phyloP scores from a whole-genome alignment of 2,329 filamentous ascomycete species.

The Plenodomus tracheiphilus region DNA sequence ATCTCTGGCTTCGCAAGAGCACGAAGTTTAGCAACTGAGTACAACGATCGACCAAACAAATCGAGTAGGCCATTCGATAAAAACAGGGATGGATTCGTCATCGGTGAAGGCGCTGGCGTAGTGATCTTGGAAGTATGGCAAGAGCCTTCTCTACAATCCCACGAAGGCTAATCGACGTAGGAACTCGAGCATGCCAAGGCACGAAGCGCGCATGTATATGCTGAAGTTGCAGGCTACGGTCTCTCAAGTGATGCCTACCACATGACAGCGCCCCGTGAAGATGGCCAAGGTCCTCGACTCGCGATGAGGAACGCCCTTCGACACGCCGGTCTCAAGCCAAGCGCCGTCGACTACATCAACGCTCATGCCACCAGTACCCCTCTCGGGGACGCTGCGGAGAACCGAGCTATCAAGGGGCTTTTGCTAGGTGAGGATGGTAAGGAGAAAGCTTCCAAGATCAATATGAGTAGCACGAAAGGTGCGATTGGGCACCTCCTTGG shows the following conservation, averaged over 20 bases:
- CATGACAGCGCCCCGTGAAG: slow-evolving; percentile 84
- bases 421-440: slow-evolving; percentile 75
- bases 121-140: slow-evolving; percentile 72
- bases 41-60: slow-evolving; percentile 70
- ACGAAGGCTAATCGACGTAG: slow-evolving; percentile 36
- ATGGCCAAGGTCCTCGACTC: slow-evolving; percentile 78
- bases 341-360: slow-evolving; percentile 85
- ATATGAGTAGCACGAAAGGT: slow-evolving; percentile 92
- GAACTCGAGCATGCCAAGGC: slow-evolving; percentile 84
- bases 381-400: slow-evolving; percentile 87
- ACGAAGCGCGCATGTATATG: slow-evolving; percentile 80
- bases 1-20: slow-evolving; percentile 90
- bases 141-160: background rate
- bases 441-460: slow-evolving; percentile 64
- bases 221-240: slow-evolving; percentile 86
- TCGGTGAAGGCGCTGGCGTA: slow-evolving; percentile 88
- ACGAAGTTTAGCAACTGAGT: slow-evolving; percentile 79
- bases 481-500: slow-evolving; percentile 90
- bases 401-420: slow-evolving; percentile 75
- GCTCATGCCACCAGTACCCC: slow-evolving; percentile 90
- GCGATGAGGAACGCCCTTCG: slow-evolving; percentile 85
- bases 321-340: slow-evolving; percentile 70
- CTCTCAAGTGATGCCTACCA: slow-evolving; percentile 89
- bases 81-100: slow-evolving; percentile 81
- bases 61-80: slow-evolving; percentile 88